A percentile compares a stretch with the other conserved stretches of the same genome.
Conservation (phyloP, 2,329 filamentous ascomycete species). For the Xylariaceae sp. region DNA sequence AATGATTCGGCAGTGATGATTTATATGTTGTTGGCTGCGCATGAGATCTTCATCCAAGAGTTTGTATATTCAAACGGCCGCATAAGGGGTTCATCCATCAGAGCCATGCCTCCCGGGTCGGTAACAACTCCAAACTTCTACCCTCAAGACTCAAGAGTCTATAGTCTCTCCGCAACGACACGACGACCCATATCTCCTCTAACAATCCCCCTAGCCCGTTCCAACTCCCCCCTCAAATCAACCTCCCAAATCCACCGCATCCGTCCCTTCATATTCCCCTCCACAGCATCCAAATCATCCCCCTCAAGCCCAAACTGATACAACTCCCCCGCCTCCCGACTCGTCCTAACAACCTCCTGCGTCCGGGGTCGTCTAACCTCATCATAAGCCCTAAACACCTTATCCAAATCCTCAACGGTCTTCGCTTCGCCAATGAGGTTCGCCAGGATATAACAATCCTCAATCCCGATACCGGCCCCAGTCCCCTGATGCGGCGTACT, state of each 20-base stretch:
- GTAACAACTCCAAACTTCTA: too few relatives aligned
- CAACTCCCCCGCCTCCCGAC: slow-evolving; percentile 39
- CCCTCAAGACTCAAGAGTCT: too few relatives aligned
- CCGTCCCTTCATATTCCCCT: slow-evolving; percentile 32
- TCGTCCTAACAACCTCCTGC: slow-evolving; percentile 47
- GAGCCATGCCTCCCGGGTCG: too few relatives aligned
- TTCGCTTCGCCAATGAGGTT: slow-evolving; percentile 41
- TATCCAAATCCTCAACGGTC: slow-evolving; percentile 33
- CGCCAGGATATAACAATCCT: slow-evolving; percentile 39
- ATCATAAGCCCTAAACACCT: slow-evolving; percentile 49
- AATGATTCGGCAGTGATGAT: too few relatives aligned
- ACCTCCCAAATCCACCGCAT: slow-evolving; percentile 36
- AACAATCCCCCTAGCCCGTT: slow-evolving; percentile 35
- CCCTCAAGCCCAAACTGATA: slow-evolving; percentile 41
- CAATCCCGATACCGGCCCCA: slow-evolving; percentile 53
- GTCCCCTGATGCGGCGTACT: slow-evolving; percentile 56
- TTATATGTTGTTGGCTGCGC: too few relatives aligned
- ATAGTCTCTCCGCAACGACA: background rate
- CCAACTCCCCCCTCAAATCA: slow-evolving; percentile 34
- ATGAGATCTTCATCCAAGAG: too few relatives aligned
- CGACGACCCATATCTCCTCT: background rate
- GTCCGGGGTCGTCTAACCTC: slow-evolving; percentile 42
- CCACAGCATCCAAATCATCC: slow-evolving; percentile 34
- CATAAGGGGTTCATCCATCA: too few relatives aligned
- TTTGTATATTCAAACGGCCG: too few relatives aligned